Conservation (phyloP, 2,329 filamentous ascomycete genomes). For the Aspergillus hortae region DNA sequence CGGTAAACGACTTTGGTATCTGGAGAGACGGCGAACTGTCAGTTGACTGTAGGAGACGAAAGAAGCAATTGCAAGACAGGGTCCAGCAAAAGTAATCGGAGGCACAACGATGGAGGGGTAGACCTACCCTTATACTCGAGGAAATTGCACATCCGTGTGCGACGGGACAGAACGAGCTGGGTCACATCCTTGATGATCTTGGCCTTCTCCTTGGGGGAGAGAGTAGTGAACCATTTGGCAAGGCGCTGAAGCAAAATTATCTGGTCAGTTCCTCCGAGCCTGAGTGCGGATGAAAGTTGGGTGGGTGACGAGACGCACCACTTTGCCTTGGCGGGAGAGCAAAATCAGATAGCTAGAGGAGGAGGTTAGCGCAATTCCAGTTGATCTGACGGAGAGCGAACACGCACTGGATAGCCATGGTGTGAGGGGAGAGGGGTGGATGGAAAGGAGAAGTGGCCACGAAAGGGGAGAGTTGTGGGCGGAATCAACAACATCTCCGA, state of each 20-base stretch:
- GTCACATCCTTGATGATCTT: constrained; percentile 99
- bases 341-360: constrained; percentile 86
- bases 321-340: constrained; percentile 97
- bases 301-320: constrained; percentile 64
- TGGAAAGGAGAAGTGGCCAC: constrained; percentile 12
- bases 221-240: constrained; percentile 98
- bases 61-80: background rate
- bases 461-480: background rate
- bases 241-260: constrained; percentile 65
- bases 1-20: constrained; percentile 99
- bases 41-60: constrained; percentile 1
- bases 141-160: constrained; percentile 99
- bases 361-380: constrained; percentile 16
- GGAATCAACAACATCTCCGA: background rate
- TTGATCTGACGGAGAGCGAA: background rate
- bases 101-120: constrained; percentile 3
- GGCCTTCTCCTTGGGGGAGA: constrained; percentile 96
- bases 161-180: constrained; percentile 89
- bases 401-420: constrained; percentile 36
- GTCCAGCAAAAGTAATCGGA: background rate
- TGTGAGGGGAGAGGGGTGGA: constrained; percentile 5
- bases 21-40: constrained; percentile 37
- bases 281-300: constrained; percentile 23
- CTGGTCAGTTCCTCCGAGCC: constrained; percentile 22
- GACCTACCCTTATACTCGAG: constrained; percentile 90